Conservation (phyloP, 306 rosid genomes). For the Pueraria montana region DNA sequence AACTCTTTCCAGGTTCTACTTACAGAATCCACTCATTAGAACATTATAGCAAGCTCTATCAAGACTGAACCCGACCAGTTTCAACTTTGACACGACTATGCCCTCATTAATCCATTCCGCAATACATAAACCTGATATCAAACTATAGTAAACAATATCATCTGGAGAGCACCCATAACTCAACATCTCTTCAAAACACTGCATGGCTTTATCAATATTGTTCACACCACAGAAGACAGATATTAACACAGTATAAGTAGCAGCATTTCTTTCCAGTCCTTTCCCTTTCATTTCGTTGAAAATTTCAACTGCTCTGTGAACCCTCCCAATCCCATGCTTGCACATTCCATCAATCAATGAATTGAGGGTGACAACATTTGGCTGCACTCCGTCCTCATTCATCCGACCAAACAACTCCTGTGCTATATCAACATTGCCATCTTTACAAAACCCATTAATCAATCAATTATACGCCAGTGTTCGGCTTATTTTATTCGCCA, state of each 20-base stretch:
- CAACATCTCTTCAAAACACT: constrained; percentile 71
- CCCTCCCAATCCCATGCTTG: constrained; percentile 68
- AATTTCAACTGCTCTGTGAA: constrained; percentile 72
- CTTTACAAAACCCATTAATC: constrained; percentile 79
- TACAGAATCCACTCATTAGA: constrained; percentile 76
- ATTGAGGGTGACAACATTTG: constrained; percentile 74
- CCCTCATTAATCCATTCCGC: constrained; percentile 87
- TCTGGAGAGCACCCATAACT: constrained; percentile 67
- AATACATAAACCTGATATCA: constrained; percentile 77
- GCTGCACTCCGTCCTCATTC: constrained; percentile 61
- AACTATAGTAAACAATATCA: constrained; percentile 66
- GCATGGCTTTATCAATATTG: constrained; percentile 72
- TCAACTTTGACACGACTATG: constrained; percentile 65
- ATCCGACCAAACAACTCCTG: constrained; percentile 64
- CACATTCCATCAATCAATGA: constrained; percentile 78
- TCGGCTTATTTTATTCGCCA: too few relatives aligned
- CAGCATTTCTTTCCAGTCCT: constrained; percentile 68
- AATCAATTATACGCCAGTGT: too few relatives aligned
- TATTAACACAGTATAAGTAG: constrained; percentile 67
- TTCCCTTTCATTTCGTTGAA: constrained; percentile 63
- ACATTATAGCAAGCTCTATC: constrained; percentile 72
- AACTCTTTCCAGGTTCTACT: constrained; percentile 66
- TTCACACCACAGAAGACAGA: constrained; percentile 76
- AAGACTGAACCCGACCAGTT: constrained; percentile 70
- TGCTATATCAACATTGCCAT: constrained; percentile 70